These are phyloP conservation scores for Thalassiosira ordinaria DNA, from an alignment of 352 stramenopile species.

Conservation along the genomic window DNA sequence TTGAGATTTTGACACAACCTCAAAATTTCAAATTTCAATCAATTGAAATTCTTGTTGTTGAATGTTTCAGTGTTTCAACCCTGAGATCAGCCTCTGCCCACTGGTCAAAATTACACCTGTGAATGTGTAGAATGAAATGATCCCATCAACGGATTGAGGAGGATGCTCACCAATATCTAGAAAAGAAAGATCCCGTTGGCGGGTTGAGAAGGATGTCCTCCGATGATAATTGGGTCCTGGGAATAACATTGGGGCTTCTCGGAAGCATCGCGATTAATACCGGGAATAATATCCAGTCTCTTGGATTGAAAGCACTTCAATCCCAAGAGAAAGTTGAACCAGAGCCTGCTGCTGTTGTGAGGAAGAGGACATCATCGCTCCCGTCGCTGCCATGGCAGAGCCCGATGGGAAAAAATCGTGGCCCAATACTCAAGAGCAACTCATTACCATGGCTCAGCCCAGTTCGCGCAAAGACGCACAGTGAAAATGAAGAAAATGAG, in stretches of 20 bases:
- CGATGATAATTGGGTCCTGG: constrained; percentile 60
- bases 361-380: not conserved
- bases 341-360: constrained; percentile 1
- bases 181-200: too few species aligned
- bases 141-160: too few species aligned
- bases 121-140: too few species aligned
- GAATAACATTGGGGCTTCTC: constrained; percentile 61
- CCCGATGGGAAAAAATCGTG: not conserved
- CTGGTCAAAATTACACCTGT: too few species aligned
- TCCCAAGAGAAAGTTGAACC: constrained; percentile 29
- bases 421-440: constrained; percentile 14
- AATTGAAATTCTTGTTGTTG: too few species aligned
- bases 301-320: constrained; percentile 46
- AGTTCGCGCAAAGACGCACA: not conserved
- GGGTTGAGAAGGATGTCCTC: too few species aligned
- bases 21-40: too few species aligned
- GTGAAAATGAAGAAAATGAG: constrained; percentile 33
- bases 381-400: constrained; percentile 11
- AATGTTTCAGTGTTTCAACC: too few species aligned
- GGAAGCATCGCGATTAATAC: constrained; percentile 69
- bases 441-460: constrained; percentile 33
- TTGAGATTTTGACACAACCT: too few species aligned
- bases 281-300: constrained; percentile 70
- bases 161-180: too few species aligned
- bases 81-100: too few species aligned